Base-by-base conservation (phyloP, 371 early-diverging fungal genomes). In the Mortierella sp. region DNA sequence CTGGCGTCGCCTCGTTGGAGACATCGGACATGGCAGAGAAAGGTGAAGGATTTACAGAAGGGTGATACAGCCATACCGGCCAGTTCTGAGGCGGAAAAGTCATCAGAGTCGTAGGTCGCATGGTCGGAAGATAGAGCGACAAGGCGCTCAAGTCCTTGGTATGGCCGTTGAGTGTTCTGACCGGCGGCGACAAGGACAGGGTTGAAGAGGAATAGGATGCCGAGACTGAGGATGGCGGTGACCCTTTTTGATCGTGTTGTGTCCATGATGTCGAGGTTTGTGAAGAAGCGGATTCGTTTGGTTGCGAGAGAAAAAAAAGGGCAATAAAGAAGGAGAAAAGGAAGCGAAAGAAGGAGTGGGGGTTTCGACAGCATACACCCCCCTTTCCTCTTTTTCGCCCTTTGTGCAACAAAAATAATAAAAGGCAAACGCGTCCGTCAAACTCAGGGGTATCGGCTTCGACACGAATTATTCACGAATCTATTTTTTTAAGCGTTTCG, bases 1-100 rank as follows among this genome's bases (percentile, higher is more conserved):
- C 73, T 51, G 28, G 72, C 40, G 21, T 81, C 86, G 34, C 86
- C 86, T 8, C 86, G 74, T 34, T 86, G 86, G 8, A 86, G 77
- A 37, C 86, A 86, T 55, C 86, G 86, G 28, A 81, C n/a, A 31
- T 86, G 82, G 31, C 86, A 86, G 28, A 86, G 72, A 55, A 86
- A 82, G 0, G 82, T 59, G 46, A 86, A 86, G 21, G 86, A 86
- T 54, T 82, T 86, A 72, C 86, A 86, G 55, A 86, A 86, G 16
- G 86, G 82, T 8, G 86, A 69, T 34, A 82, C 86, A n/a, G 86
- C 82, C 0, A 77, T 71, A 0, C 79, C 82, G 10, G 82, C 71
- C 2, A 86, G 74, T n/a, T 86, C 82, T 8, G 71, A 24, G 24
- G 64, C 44, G 0, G 50, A 34, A 59, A 72, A 83, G 40, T 72